These are phyloP conservation scores for Trichomonas gallinae DNA, from an alignment of 208 protist genomes.

Conservation along the genomic window DNA sequence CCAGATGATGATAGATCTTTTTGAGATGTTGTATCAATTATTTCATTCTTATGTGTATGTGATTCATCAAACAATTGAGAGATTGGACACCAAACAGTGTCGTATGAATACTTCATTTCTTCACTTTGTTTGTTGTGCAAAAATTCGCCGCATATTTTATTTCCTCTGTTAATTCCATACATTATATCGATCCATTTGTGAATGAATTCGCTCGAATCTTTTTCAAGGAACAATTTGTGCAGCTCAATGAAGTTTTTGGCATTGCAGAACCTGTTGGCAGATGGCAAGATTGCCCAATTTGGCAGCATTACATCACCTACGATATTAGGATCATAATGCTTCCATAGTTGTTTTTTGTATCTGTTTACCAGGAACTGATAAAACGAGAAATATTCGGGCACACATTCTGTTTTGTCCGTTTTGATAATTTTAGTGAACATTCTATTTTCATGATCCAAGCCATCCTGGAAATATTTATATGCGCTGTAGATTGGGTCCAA, in stretches of 20 bases:
- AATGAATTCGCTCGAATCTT: neutral
- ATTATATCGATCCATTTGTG: neutral
- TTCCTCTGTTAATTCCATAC: neutral
- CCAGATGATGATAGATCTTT: no score
- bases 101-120: neutral
- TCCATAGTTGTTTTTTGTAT: neutral
- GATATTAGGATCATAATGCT: neutral
- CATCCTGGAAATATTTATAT: neutral
- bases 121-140: neutral
- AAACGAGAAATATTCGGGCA: neutral
- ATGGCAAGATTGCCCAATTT: neutral
- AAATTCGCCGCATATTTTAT: neutral
- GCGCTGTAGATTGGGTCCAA: neutral
- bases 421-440: neutral
- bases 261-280: neutral
- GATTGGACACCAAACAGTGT: no score
- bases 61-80: no score
- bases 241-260: neutral
- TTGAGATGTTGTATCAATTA: no score
- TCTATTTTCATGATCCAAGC: neutral
- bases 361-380: neutral
- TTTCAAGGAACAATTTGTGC: neutral
- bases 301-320: neutral
- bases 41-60: no score
- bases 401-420: neutral